These are phyloP conservation scores for Cercospora brassicicola DNA, from an alignment of 2,329 filamentous ascomycete genomes.

Conservation along the genomic window DNA sequence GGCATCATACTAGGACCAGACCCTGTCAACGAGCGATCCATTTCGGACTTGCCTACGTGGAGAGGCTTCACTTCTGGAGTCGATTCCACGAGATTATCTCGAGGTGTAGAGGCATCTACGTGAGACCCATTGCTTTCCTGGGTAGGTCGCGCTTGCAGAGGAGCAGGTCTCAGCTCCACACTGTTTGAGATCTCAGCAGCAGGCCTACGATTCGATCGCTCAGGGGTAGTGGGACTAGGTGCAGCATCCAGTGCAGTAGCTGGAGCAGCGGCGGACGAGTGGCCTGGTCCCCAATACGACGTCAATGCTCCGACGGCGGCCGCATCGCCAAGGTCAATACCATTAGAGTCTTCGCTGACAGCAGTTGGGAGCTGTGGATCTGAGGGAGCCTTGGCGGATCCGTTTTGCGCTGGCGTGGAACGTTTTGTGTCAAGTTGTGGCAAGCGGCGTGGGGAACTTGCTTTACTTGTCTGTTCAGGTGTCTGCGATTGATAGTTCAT, in stretches of 20 bases:
- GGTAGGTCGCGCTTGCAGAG: conserved; percentile 27
- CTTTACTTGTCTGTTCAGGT: conserved; percentile 10
- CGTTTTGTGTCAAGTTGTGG: conserved; percentile 25
- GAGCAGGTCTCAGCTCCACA: conserved; percentile 37
- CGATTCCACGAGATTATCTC: conserved; percentile 1
- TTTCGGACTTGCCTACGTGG: conserved; percentile 23
- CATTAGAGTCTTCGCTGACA: conserved; percentile 29
- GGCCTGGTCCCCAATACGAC: conserved; percentile 33
- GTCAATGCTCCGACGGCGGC: conserved; percentile 30
- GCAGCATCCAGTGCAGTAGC: conserved; percentile 11
- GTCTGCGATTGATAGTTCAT: conserved; percentile 25
- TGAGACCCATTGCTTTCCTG: conserved; percentile 12
- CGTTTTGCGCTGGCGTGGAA: conserved; percentile 18
- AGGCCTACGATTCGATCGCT: conserved; percentile 28
- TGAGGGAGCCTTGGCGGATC: conserved; percentile 14
- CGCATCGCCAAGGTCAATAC: conserved; percentile 28
- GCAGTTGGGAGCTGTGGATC: conserved; percentile 21
- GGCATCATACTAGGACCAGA: conserved; percentile 10
- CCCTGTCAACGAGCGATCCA: conserved; percentile 20
- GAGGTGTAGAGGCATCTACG: background rate
- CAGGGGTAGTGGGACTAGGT: conserved; percentile 26
- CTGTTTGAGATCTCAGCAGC: conserved; percentile 23
- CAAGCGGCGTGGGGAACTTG: conserved; percentile 19
- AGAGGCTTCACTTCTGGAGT: conserved; percentile 24
- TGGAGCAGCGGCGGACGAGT: conserved; percentile 9